A percentile compares a stretch with the other conserved stretches of the same genome.
Conservation (phyloP, 2,329 filamentous ascomycete genomes). For the Dryadomyces quercivorus region DNA sequence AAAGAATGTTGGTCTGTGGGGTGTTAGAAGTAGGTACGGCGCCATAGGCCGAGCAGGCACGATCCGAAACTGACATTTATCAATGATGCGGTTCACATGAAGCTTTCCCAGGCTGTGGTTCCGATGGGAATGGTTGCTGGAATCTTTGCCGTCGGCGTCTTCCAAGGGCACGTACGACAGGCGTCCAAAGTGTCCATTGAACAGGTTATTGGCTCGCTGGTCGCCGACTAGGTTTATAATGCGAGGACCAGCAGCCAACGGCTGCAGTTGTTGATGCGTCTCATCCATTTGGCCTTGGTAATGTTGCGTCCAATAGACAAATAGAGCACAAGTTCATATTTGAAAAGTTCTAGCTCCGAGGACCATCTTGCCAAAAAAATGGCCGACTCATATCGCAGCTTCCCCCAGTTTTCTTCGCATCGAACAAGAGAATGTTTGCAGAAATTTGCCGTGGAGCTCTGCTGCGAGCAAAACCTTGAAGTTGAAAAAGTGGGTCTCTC, state of each 20-base stretch:
- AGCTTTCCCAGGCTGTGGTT: constrained; percentile 4
- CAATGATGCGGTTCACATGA: constrained; percentile 5
- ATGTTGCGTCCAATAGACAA: background rate
- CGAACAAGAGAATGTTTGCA: background rate
- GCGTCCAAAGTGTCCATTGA: constrained; percentile 40
- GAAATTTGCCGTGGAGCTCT: background rate
- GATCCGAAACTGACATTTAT: constrained; percentile 13
- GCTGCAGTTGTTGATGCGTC: background rate
- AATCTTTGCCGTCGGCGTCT: background rate
- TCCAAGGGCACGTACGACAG: constrained; percentile 28
- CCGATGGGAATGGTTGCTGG: no score
- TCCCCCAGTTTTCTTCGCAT: no score
- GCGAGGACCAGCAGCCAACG: background rate
- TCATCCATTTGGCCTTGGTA: constrained; percentile 15
- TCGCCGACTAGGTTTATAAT: constrained; percentile 14
- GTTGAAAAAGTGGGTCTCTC: no score
- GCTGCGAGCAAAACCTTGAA: no score
- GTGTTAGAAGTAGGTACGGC: background rate
- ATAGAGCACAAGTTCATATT: background rate
- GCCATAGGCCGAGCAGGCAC: background rate
- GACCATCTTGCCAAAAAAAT: background rate
- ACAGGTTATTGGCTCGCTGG: constrained; percentile 30
- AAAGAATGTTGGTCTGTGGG: constrained; percentile 9
- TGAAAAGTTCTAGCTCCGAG: background rate
- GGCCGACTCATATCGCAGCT: no score